Evolutionary conservation across 768 basidiomycete species (phyloP).

Genomic region (Hemileccinum impolitum): DNA sequence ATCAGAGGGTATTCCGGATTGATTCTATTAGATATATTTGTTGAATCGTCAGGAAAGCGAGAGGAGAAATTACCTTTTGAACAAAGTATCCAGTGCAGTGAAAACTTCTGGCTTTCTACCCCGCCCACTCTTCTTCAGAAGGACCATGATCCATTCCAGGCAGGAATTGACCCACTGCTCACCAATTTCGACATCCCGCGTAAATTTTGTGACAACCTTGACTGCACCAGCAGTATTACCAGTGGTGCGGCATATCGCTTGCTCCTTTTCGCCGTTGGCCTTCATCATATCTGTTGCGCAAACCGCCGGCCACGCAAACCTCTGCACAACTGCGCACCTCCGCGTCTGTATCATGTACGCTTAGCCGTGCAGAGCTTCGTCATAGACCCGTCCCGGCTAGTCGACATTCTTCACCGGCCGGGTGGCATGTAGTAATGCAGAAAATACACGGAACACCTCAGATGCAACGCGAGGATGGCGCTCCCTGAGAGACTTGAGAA

Average conservation of each 20-base stretch:
- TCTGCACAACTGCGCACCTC: constrained; percentile 86
- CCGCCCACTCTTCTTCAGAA: constrained; percentile 78
- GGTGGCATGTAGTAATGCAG: constrained; percentile 71
- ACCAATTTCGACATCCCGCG: constrained; percentile 62
- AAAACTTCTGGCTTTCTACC: constrained; percentile 79
- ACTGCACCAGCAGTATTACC: constrained; percentile 76
- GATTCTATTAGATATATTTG: constrained; percentile 33
- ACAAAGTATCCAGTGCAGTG: constrained; percentile 64
- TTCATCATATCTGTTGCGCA: constrained; percentile 73
- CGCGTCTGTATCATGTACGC: constrained; percentile 82
- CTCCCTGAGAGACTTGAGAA: constrained; percentile 73
- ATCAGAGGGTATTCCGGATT: constrained; percentile 46
- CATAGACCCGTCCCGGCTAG: constrained; percentile 73
- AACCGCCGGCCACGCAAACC: constrained; percentile 77
- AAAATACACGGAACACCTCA: constrained; percentile 85
- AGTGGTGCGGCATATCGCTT: constrained; percentile 64
- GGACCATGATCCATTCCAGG: constrained; percentile 68
- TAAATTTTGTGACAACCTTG: constrained; percentile 80
- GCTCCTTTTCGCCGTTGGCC: constrained; percentile 64
- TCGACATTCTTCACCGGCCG: constrained; percentile 63
- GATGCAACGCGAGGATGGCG: constrained; percentile 87
- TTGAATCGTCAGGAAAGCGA: neutral
- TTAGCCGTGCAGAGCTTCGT: constrained; percentile 68
- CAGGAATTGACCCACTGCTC: constrained; percentile 82
- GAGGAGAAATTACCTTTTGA: constrained; percentile 52